These are phyloP conservation scores for Apiospora malaysiana DNA, from an alignment of 2,329 filamentous ascomycete genomes.

Conservation along the genomic window DNA sequence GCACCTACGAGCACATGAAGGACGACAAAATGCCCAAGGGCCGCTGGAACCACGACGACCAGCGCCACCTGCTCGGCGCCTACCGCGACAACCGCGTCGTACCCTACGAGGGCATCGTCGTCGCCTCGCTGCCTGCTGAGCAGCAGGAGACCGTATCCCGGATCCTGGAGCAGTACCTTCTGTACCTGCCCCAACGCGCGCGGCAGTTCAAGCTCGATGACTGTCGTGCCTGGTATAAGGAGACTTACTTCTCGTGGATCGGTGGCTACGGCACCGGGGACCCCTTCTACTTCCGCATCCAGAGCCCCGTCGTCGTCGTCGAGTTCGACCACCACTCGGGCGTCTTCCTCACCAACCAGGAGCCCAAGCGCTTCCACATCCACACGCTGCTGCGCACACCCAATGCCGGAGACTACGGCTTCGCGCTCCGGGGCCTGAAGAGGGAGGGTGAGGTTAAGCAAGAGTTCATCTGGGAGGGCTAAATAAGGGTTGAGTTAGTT, in stretches of 20 bases:
- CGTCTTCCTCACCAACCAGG: conserved; percentile 75
- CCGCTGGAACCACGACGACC: conserved; percentile 82
- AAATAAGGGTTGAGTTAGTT: neutral
- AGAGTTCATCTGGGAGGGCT: conserved; percentile 50
- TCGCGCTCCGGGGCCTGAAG: conserved; percentile 50
- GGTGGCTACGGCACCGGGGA: conserved; percentile 70
- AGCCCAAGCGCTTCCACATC: conserved; percentile 80
- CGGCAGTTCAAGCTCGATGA: conserved; percentile 60
- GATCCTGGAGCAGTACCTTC: conserved; percentile 68
- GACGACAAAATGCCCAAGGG: conserved; percentile 71
- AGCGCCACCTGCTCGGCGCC: conserved; percentile 78
- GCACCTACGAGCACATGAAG: conserved; percentile 63
- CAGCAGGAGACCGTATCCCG: conserved; percentile 62
- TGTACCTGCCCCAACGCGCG: conserved; percentile 68
- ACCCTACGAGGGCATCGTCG: conserved; percentile 72
- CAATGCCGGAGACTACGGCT: conserved; percentile 79
- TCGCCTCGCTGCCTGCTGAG: conserved; percentile 50
- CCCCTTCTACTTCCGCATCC: conserved; percentile 78
- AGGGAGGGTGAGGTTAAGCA: conserved; percentile 39
- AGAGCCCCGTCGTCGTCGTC: conserved; percentile 74
- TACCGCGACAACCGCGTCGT: conserved; percentile 80
- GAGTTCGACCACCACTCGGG: conserved; percentile 85
- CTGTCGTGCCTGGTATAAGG: conserved; percentile 60
- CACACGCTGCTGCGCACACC: conserved; percentile 76
- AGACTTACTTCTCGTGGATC: conserved; percentile 84